Conservation (phyloP, 768 basidiomycete genomes). For the Lactarius tabidus region DNA sequence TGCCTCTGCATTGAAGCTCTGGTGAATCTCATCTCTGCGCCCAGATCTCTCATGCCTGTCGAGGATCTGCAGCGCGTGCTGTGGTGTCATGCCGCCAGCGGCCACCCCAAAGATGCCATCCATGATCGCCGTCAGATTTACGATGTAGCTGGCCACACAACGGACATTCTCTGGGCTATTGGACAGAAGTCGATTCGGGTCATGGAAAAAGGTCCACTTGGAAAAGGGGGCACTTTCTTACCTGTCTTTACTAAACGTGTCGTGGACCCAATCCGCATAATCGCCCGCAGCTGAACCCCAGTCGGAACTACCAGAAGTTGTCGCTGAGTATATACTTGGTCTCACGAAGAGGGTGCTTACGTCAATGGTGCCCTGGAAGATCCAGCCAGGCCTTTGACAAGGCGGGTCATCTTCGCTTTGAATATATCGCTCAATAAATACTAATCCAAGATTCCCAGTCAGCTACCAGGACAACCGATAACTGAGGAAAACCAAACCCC, state of each 20-base stretch:
- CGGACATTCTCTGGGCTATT: constrained; percentile 7
- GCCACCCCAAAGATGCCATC: not conserved
- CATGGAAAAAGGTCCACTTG: no score
- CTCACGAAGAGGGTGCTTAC: not conserved
- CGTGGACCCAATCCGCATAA: not conserved
- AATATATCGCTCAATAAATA: constrained; percentile 4
- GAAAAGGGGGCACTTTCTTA: no score
- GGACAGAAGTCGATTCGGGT: not conserved
- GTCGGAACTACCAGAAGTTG: not conserved
- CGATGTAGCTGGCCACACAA: constrained; percentile 13
- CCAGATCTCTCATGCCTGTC: not conserved
- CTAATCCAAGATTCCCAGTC: not conserved
- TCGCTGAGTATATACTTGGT: not conserved
- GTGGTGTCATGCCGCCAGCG: not conserved
- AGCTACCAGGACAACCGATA: not conserved
- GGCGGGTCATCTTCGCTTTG: not conserved
- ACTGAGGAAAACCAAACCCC: not conserved
- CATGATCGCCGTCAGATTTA: constrained; percentile 7
- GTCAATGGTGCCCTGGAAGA: not conserved
- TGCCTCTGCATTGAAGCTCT: not conserved
- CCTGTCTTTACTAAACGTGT: not conserved
- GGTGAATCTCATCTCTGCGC: not conserved
- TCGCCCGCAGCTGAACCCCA: not conserved
- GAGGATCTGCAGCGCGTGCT: not conserved
- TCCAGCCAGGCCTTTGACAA: constrained; percentile 1